phyloP scores from a whole-genome alignment of 169 alveolate species.

The Babesia sp. region DNA sequence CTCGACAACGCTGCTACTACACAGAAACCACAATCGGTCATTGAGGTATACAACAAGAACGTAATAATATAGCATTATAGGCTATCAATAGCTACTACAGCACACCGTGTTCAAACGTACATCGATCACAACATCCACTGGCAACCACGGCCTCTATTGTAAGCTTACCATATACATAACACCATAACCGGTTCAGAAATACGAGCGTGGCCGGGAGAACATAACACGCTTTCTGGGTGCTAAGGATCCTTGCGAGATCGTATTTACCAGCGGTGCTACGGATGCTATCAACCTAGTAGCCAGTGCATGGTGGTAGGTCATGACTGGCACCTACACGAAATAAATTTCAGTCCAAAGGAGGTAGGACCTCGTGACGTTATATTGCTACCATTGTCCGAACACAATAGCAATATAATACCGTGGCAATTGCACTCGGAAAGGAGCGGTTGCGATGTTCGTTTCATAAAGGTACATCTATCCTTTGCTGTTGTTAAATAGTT shows the following conservation, averaged over 20 bases:
- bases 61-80: neutral
- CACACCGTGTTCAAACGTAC: slow-evolving; percentile 14
- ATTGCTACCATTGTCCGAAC: slow-evolving; percentile 68
- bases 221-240: slow-evolving; percentile 65
- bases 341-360: slow-evolving; percentile 19
- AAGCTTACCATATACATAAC: neutral
- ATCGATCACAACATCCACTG: slow-evolving; percentile 49
- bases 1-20: slow-evolving; percentile 79
- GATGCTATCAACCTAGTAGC: slow-evolving; percentile 70
- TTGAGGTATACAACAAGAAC: slow-evolving; percentile 40
- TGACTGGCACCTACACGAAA: neutral
- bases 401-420: slow-evolving; percentile 74
- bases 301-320: slow-evolving; percentile 52
- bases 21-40: slow-evolving; percentile 68
- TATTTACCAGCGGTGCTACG: slow-evolving; percentile 77
- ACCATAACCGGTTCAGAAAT: slow-evolving; percentile 25
- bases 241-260: slow-evolving; percentile 35
- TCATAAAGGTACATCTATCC: slow-evolving; percentile 32
- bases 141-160: slow-evolving; percentile 44
- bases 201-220: slow-evolving; percentile 60
- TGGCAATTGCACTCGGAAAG: slow-evolving; percentile 65
- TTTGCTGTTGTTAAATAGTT: neutral
- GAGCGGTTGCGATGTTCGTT: slow-evolving; percentile 53
- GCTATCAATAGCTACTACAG: slow-evolving; percentile 27
- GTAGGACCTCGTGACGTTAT: slow-evolving; percentile 65